These are phyloP conservation scores for Euphorbia tirucalli DNA, from an alignment of 345 rosid species.

Conservation along the genomic window DNA sequence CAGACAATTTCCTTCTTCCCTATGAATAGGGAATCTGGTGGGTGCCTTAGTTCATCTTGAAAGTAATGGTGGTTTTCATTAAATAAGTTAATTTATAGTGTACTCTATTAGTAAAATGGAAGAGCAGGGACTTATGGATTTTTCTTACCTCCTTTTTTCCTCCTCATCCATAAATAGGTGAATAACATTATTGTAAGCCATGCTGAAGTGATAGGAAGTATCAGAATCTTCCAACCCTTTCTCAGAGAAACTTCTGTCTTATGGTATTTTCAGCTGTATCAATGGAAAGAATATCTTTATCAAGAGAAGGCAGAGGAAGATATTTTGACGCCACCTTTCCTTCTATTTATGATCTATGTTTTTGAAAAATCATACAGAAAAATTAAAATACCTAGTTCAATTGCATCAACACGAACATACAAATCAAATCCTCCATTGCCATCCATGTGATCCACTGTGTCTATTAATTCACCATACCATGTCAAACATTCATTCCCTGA, in stretches of 20 bases:
- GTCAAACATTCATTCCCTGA: not conserved
- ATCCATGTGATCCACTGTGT: not conserved
- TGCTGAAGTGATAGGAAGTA: not conserved
- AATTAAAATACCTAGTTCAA: conserved; percentile 24
- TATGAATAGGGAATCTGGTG: too few relatives aligned
- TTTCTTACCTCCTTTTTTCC: conserved; percentile 8
- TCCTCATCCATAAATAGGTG: conserved; percentile 2
- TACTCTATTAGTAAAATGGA: not conserved
- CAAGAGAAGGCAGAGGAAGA: not conserved
- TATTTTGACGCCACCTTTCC: too few relatives aligned
- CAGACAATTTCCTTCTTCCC: too few relatives aligned
- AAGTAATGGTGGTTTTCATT: not conserved
- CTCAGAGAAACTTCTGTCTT: not conserved
- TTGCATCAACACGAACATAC: conserved; percentile 23
- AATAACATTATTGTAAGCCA: not conserved
- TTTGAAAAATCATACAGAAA: too few relatives aligned
- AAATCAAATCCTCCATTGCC: not conserved
- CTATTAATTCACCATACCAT: conserved; percentile 19
- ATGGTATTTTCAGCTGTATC: not conserved
- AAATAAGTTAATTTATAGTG: not conserved
- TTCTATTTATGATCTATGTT: not conserved
- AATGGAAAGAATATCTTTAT: too few relatives aligned
- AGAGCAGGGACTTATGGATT: not conserved
- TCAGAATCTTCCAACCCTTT: not conserved
- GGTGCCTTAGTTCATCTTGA: too few relatives aligned